Base-by-base conservation (phyloP, 2,329 filamentous ascomycete species). In the Arthrobotrys entomopaga region DNA sequence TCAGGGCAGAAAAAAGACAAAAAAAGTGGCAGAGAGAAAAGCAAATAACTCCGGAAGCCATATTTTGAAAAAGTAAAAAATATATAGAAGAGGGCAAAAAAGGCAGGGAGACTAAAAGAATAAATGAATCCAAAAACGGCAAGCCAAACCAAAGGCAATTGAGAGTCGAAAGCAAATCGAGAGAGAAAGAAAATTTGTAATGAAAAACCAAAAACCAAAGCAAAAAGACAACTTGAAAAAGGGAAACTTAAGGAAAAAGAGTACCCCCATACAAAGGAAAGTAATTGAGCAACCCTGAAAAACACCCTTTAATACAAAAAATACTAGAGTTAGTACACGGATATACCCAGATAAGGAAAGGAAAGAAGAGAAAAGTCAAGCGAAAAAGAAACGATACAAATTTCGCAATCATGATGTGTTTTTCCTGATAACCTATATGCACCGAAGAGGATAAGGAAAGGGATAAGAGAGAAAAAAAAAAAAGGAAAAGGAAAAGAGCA, bases 381-480 rank as follows among this genome's bases (percentile, higher is more conserved):
- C 7, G 29, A 10, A 59, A 67, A 58, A 42, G 58, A 50, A 61
- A 53, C 64, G 49, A 65, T 29, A 60, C 54, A 58, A 52, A 20
- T 54, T 64, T 67, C 58, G 74, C 76, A 76, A 76, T 76, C 71
- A 77, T 76, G 76, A 77, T 63, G 46, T 58, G 54, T 7, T 76
- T 34, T 72, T 63, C 69, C 74, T 50, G 59, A 74, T 69, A 76
- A 75, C 76, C 65, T 72, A 72, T 71, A 77, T 73, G 76, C 76
- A 77, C 76, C 76, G 70, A 76, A 66, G 73, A 72, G 76, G 67
- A 40, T 34, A 76, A 74, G 76, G 76, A 53, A 76, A 77, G 49
- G 65, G 6, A 34, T 34, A 65, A 50, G 3, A 13, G 5, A 77
- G 61, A 53, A 19, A 22, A 48, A 61, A 46, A 29, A 40, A 46